Percentiles rank a stretch among this genome's conserved stretches.
Conservation (phyloP, 2,329 filamentous ascomycete genomes). For the Sarocladium kiliense region DNA sequence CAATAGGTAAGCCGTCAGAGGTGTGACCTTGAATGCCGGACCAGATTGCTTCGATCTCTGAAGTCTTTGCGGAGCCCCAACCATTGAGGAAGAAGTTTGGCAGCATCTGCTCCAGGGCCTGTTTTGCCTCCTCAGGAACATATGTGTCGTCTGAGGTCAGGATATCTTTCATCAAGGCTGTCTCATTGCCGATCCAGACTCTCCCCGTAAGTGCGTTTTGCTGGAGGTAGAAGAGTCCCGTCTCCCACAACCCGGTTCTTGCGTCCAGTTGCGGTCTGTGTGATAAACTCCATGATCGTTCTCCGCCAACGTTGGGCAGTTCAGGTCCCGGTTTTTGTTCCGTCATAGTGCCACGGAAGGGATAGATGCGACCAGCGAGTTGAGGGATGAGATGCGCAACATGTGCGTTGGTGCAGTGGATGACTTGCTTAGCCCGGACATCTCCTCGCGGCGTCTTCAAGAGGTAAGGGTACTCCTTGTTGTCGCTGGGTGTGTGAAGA, state of each 20-base stretch:
- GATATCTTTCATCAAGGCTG: conserved; percentile 29
- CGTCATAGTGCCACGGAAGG: conserved; percentile 41
- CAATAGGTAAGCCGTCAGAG: conserved; percentile 40
- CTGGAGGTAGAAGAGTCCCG: conserved; percentile 18
- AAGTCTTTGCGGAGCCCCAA: conserved; percentile 20
- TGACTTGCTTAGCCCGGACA: conserved; percentile 39
- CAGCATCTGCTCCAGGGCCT: conserved; percentile 30
- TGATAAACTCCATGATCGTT: conserved; percentile 41
- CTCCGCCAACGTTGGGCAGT: conserved; percentile 20
- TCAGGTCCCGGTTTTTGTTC: conserved; percentile 34
- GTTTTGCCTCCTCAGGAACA: conserved; percentile 26
- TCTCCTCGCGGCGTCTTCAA: conserved; percentile 39
- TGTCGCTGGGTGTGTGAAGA: conserved; percentile 12
- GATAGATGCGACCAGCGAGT: conserved; percentile 36
- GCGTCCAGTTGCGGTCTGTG: conserved; percentile 39
- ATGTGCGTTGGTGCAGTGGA: conserved; percentile 53
- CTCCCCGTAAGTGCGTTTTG: conserved; percentile 27
- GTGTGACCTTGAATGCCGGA: conserved; percentile 40
- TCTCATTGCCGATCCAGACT: conserved; percentile 48
- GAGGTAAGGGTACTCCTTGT: conserved; percentile 25
- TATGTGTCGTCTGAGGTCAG: conserved; percentile 38
- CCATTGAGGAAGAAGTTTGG: conserved; percentile 28
- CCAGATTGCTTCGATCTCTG: conserved; percentile 36
- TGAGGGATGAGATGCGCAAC: conserved; percentile 43
- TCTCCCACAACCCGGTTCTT: conserved; percentile 33